Evolutionary conservation across 2,329 filamentous ascomycete genomes (phyloP).

Genomic region (Neoascochyta sp.): DNA sequence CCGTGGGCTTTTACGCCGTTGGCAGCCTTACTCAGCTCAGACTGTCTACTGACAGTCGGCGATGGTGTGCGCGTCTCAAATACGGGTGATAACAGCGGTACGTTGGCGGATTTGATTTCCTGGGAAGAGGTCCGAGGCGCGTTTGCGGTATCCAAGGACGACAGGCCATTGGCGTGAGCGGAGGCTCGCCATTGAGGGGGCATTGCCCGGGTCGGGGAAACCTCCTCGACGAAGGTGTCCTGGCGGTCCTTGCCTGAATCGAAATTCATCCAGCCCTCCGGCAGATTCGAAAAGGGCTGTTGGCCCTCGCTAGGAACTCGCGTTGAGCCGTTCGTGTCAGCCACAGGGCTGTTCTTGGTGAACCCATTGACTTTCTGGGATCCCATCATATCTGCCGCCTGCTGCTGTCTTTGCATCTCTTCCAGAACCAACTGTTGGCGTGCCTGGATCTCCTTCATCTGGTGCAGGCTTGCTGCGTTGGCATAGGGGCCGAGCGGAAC

Average conservation of each 20-base stretch:
- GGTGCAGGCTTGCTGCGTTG: conserved; percentile 22
- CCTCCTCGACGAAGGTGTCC: conserved; percentile 20
- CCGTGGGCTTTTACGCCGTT: conserved; percentile 28
- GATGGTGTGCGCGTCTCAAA: conserved; percentile 71
- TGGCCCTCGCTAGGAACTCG: conserved; percentile 22
- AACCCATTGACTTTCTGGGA: conserved; percentile 27
- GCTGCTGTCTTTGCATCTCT: conserved; percentile 33
- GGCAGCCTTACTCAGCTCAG: conserved; percentile 23
- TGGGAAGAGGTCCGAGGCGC: conserved; percentile 42
- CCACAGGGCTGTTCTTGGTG: conserved; percentile 11
- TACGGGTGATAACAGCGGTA: conserved; percentile 63
- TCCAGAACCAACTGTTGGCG: conserved; percentile 32
- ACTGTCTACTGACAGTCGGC: conserved; percentile 54
- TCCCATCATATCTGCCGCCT: conserved; percentile 18
- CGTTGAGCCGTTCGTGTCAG: conserved; percentile 19
- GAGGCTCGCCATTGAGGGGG: conserved; percentile 30
- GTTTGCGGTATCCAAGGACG: conserved; percentile 41
- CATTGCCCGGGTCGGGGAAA: conserved; percentile 29
- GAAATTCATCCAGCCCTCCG: conserved; percentile 29
- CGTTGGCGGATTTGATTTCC: conserved; percentile 39
- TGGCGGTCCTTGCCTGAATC: conserved; percentile 22
- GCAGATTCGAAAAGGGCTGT: conserved; percentile 24
- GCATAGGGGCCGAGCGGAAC: conserved; percentile 25
- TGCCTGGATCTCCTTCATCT: conserved; percentile 24
- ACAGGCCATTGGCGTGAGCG: conserved; percentile 29